Conservation (phyloP, 2,329 filamentous ascomycete species). For the Fusarium globosum region DNA sequence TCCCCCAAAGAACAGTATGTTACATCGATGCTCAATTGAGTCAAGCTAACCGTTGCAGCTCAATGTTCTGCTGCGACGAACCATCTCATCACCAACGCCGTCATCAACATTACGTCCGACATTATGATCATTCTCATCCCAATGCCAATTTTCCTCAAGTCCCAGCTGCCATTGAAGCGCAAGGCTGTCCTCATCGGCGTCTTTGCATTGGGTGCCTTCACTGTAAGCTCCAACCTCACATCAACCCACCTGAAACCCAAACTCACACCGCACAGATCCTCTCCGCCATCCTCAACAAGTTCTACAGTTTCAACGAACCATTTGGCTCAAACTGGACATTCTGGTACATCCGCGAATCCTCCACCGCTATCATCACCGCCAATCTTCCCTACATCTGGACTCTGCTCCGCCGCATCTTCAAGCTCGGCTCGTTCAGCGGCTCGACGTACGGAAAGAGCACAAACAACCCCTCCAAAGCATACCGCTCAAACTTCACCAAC, state of each 20-base stretch:
- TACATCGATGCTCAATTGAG: neutral
- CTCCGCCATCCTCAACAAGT: constrained; percentile 60
- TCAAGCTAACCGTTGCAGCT: constrained; percentile 46
- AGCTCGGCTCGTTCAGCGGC: constrained; percentile 49
- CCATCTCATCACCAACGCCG: constrained; percentile 68
- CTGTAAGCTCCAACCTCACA: constrained; percentile 50
- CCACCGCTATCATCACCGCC: constrained; percentile 56
- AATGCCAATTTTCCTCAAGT: constrained; percentile 62
- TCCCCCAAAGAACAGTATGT: constrained; percentile 60
- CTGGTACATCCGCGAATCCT: constrained; percentile 58
- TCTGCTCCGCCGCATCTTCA: constrained; percentile 51
- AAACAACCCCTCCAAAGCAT: constrained; percentile 42
- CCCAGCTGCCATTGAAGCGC: constrained; percentile 61
- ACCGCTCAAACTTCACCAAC: constrained; percentile 43
- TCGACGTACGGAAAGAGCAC: constrained; percentile 46
- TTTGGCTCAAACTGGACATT: constrained; percentile 54
- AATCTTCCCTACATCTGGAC: constrained; percentile 57
- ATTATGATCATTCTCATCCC: constrained; percentile 68
- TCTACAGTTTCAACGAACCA: constrained; percentile 54
- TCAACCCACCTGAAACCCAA: neutral
- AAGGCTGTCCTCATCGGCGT: constrained; percentile 63
- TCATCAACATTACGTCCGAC: constrained; percentile 70
- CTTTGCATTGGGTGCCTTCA: constrained; percentile 60
- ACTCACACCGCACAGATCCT: constrained; percentile 54
- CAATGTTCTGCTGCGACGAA: constrained; percentile 68